phyloP scores from a whole-genome alignment of 257 asterid species.

The Penstemon barbatus region DNA sequence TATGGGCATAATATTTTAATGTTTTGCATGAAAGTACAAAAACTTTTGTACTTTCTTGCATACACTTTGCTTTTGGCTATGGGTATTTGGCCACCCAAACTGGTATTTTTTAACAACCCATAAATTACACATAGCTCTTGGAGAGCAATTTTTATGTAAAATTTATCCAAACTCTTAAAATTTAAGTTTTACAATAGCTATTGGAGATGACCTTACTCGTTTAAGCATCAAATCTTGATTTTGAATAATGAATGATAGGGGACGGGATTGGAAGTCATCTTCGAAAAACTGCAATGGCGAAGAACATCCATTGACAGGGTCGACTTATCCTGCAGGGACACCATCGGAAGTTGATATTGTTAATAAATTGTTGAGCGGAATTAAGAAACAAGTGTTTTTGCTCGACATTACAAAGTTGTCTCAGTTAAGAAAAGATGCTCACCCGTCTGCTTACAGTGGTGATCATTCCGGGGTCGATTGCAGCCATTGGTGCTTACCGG shows the following conservation, averaged over 20 bases:
- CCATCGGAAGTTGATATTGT: constrained; percentile 53
- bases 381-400: constrained; percentile 30
- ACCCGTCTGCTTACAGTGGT: constrained; percentile 43
- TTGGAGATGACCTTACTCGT: no score
- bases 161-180: no score
- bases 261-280: constrained; percentile 49
- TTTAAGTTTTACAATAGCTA: no score
- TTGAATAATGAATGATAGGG: constrained; percentile 35
- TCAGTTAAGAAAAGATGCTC: constrained; percentile 64
- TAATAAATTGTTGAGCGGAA: constrained; percentile 27
- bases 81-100: no score
- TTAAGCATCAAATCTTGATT: not conserved
- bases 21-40: no score
- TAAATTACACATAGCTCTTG: no score
- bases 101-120: no score
- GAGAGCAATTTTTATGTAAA: no score
- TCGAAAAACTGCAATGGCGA: constrained; percentile 54
- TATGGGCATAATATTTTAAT: no score
- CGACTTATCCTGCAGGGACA: constrained; percentile 52
- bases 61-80: no score
- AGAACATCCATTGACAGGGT: constrained; percentile 48
- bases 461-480: constrained; percentile 48
- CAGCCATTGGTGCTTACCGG: constrained; percentile 72
- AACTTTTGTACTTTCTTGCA: no score
- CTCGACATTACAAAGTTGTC: constrained; percentile 61